Evolutionary conservation across 2,329 filamentous ascomycete genomes (phyloP), one percentile per base, ranked within the genome.

Genomic region (Ophiostoma quercus): DNA sequence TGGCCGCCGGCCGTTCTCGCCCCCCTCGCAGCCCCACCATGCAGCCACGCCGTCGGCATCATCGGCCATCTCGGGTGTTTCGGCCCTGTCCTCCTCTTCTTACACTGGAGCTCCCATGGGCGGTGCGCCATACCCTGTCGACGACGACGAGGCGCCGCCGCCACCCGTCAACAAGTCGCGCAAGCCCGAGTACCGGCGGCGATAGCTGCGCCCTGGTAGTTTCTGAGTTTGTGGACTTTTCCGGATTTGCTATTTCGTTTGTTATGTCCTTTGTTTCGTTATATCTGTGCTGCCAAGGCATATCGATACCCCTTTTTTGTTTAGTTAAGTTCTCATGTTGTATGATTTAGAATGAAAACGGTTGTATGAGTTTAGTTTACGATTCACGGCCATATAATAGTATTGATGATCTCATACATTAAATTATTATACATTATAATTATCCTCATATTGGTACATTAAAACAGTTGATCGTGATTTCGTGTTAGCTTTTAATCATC

Each of bases 81-180:
- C 88, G 90, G 3, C 91, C 91, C 3, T 90, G 91, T 0, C 77
- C 92, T 47, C 91, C 91, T 19, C 91, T 91, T 9, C 94, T 94
- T 78, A 92, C 89, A 0, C 90, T 90, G 0, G 84, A 92, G 3
- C 86, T 84, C 0, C 88, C 87, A 51, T 72, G 22, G 70, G 74
- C 22, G 78, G 81, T 9, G 84, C 92, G 43, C 93, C 93, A 0
- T 97, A 97, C 77, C 94, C 94, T 0, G 80, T 92, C 66, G 89
- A 88, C 65, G 86, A 96, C 75, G 91, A 90, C 34, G 89, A 90
- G 34, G 92, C 93, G 22, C 94, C 90, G 37, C 94, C 94, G 22
- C 94, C 94, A 2, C 83, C 86, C 7, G 92, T 96, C 8, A 96
- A 96, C 75, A 91, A 92, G 85, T 88, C 90, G 63, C 87, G 89